Evolutionary conservation across 2,329 filamentous ascomycete species (phyloP).

Genomic region (Talaromyces sp.): DNA sequence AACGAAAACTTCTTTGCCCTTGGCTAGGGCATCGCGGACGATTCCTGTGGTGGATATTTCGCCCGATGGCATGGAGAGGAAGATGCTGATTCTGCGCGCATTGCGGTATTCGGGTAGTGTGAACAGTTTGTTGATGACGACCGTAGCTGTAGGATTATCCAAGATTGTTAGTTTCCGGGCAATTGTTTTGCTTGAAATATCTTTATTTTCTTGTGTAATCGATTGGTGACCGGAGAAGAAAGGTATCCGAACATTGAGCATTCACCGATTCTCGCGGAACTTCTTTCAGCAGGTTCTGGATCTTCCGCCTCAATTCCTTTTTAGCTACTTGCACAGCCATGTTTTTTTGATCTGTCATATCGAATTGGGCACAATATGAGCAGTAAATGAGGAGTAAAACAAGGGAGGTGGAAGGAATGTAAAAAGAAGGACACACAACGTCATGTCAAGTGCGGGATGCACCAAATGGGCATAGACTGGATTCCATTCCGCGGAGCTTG

Average conservation of each 20-base stretch:
- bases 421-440: background rate
- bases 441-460: constrained; percentile 4
- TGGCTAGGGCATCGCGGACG: constrained; percentile 69
- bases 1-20: constrained; percentile 82
- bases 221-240: background rate
- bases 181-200: background rate
- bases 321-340: constrained; percentile 66
- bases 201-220: background rate
- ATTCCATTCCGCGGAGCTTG: constrained; percentile 13
- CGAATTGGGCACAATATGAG: no score
- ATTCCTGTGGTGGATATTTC: constrained; percentile 82
- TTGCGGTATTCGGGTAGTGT: constrained; percentile 67
- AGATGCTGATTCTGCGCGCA: constrained; percentile 74
- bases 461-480: constrained; percentile 10
- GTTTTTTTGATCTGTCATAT: no score
- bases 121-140: constrained; percentile 60
- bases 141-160: constrained; percentile 50
- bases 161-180: constrained; percentile 18
- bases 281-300: constrained; percentile 61
- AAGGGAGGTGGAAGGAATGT: background rate
- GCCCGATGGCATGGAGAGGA: constrained; percentile 83
- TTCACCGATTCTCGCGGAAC: constrained; percentile 59
- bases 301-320: constrained; percentile 64
- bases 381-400: background rate
- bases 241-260: constrained; percentile 61